Evolutionary conservation across 176 grass and related monocot genomes (phyloP).

Genomic region (Carex myosuroides): DNA sequence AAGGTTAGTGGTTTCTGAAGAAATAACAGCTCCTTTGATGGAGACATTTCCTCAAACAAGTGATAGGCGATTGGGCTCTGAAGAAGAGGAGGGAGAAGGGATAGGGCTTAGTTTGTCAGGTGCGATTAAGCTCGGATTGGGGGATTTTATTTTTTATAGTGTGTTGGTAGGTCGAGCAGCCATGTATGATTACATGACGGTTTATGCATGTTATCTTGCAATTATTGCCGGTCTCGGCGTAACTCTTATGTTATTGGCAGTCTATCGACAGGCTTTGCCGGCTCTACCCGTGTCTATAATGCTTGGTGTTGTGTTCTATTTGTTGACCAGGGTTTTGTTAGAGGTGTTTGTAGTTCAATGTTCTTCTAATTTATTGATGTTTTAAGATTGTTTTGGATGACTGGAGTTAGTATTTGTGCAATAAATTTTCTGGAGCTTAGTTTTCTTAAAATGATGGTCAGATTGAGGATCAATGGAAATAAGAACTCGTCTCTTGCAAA

Average conservation of each 20-base stretch:
- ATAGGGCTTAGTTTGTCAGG: slow-evolving; percentile 70
- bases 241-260: slow-evolving; percentile 23
- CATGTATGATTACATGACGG: slow-evolving; percentile 88
- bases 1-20: slow-evolving; percentile 8
- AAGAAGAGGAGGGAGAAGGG: slow-evolving; percentile 44
- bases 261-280: slow-evolving; percentile 29
- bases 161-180: slow-evolving; percentile 83
- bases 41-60: neutral
- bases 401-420: neutral
- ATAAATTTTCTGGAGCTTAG: neutral
- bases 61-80: slow-evolving; percentile 13
- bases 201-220: slow-evolving; percentile 51
- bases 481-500: neutral
- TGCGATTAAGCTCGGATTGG: slow-evolving; percentile 84
- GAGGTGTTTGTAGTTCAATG: slow-evolving; percentile 50
- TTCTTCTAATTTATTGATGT: slow-evolving; percentile 74
- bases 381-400: slow-evolving; percentile 41
- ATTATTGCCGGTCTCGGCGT: slow-evolving; percentile 28
- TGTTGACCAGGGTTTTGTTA: slow-evolving; percentile 60
- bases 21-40: slow-evolving; percentile 13
- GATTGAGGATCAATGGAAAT: neutral
- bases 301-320: slow-evolving; percentile 75
- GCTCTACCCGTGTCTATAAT: slow-evolving; percentile 35
- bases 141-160: slow-evolving; percentile 97
- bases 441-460: neutral